Evolutionary conservation across 257 asterid species (phyloP).

Genomic region (Solanum medicagineum): DNA sequence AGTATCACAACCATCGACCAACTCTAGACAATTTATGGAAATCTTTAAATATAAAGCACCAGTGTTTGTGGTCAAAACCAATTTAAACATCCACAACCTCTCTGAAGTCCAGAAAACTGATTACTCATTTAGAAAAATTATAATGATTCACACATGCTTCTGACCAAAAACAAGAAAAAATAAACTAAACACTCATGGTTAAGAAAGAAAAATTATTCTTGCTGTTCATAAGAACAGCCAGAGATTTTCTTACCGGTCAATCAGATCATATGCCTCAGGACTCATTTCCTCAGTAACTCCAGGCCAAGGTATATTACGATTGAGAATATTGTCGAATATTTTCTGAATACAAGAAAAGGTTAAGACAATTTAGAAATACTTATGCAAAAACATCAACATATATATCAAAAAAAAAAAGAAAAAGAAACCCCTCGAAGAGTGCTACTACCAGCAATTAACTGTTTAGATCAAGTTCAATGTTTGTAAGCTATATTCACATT

Average conservation of each 20-base stretch:
- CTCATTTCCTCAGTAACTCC: constrained; percentile 86
- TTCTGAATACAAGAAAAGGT: constrained; percentile 30
- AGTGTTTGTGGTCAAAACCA: background rate
- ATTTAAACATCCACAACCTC: background rate
- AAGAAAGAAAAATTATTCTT: background rate
- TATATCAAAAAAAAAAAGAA: background rate
- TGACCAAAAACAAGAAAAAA: background rate
- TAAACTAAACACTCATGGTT: background rate
- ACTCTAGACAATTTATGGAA: background rate
- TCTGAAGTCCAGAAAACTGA: background rate
- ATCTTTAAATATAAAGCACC: background rate
- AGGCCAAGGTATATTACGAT: constrained; percentile 97
- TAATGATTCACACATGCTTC: background rate
- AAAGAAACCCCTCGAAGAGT: background rate
- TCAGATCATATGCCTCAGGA: constrained; percentile 69
- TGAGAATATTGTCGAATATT: constrained; percentile 91
- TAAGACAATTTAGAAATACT: background rate
- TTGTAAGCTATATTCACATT: background rate
- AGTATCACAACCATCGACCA: background rate
- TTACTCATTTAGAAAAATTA: background rate
- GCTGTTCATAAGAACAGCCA: background rate
- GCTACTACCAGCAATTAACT: background rate
- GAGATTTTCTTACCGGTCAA: constrained; percentile 61
- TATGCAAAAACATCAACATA: background rate
- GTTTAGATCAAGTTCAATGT: background rate